phyloP scores from a whole-genome alignment of 306 rosid genomes.

The Pueraria montana region DNA sequence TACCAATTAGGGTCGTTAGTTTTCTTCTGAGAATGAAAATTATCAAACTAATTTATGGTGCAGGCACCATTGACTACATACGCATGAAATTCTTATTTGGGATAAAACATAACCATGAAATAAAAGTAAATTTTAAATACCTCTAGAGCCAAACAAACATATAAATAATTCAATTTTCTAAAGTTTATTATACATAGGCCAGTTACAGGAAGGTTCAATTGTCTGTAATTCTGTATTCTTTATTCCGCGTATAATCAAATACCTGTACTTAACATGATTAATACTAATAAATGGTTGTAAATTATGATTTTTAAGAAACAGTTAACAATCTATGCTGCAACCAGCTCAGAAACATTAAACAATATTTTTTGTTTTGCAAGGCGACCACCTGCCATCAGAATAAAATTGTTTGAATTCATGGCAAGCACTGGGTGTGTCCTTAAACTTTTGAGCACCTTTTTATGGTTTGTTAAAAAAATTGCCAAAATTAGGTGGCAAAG shows the following conservation, averaged over 20 bases:
- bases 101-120: slow-evolving; percentile 4
- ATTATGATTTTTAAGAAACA: not conserved
- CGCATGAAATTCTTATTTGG: not conserved
- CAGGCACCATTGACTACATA: not conserved
- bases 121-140: not conserved
- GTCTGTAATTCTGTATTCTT: not conserved
- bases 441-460: not conserved
- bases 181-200: not conserved
- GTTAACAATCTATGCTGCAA: not conserved
- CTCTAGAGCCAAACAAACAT: not conserved
- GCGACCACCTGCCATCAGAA: not conserved
- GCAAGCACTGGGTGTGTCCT: not conserved
- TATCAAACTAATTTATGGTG: slow-evolving; percentile 1
- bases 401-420: not conserved
- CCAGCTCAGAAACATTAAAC: not conserved
- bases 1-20: not conserved
- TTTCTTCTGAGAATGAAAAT: slow-evolving; percentile 2
- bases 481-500: not conserved
- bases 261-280: not conserved
- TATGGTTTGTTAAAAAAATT: not conserved
- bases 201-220: not conserved
- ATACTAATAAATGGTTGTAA: not conserved
- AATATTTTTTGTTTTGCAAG: not conserved
- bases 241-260: not conserved
- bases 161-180: not conserved